phyloP scores from a whole-genome alignment of 1,139 yeast genomes.

The Scheffersomyces stambukii region DNA sequence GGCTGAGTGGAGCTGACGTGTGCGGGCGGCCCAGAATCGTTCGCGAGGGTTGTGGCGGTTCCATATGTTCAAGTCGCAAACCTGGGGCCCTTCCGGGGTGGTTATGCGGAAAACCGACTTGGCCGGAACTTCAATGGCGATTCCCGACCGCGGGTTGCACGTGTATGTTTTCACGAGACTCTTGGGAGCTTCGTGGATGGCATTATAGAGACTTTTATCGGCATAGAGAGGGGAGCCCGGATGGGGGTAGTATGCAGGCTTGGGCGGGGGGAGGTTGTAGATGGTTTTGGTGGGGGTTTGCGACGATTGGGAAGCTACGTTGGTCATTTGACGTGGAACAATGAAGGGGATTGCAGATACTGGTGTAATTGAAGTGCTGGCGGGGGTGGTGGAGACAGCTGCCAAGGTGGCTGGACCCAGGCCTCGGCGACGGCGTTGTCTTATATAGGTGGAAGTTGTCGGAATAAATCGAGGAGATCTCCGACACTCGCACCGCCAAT shows the following conservation, averaged over 20 bases:
- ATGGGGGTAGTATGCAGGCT: conserved; percentile 56
- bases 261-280: conserved; percentile 45
- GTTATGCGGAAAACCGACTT: conserved; percentile 55
- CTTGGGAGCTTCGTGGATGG: conserved; percentile 40
- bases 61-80: conserved; percentile 67
- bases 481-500: no score
- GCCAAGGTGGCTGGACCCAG: no score
- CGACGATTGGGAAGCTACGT: conserved; percentile 23
- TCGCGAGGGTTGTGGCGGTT: conserved; percentile 57
- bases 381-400: no score
- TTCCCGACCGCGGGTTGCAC: conserved; percentile 53
- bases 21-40: conserved; percentile 66
- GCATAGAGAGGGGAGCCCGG: conserved; percentile 52
- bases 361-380: no score
- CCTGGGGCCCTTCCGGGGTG: conserved; percentile 69
- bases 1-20: conserved; percentile 63
- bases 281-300: conserved; percentile 38
- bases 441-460: no score
- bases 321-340: no score
- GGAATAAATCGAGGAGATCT: no score
- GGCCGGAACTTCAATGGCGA: conserved; percentile 59
- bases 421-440: no score
- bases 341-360: no score
- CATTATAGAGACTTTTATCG: conserved; percentile 41
- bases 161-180: conserved; percentile 31